Percentiles rank a stretch among this genome's conserved stretches.
Evolutionary conservation across 2,329 filamentous ascomycete species (phyloP).

Genomic region (Beauveria bassiana): DNA sequence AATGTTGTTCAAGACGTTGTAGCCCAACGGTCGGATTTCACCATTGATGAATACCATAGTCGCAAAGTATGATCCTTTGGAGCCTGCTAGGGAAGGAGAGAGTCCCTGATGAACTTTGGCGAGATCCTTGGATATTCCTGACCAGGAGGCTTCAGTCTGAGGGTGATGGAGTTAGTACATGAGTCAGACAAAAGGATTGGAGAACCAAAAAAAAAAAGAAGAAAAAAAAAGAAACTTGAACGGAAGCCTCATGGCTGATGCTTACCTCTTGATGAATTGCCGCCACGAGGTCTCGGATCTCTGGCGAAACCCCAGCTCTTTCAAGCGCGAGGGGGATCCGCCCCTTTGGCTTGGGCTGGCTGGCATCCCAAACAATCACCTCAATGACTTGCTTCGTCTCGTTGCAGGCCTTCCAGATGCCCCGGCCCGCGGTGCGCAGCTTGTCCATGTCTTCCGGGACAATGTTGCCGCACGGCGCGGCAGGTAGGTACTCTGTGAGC

Average conservation of each 20-base stretch:
- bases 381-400: background rate
- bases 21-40: background rate
- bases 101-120: background rate
- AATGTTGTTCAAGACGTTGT: background rate
- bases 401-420: background rate
- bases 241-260: background rate
- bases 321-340: background rate
- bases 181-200: background rate
- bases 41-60: background rate
- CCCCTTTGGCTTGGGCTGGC: background rate
- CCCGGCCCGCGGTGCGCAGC: background rate
- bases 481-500: background rate
- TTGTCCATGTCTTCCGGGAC: background rate
- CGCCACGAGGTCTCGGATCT: background rate
- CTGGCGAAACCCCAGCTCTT: background rate
- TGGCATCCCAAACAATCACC: background rate
- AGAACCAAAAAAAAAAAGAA: background rate
- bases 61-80: background rate
- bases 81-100: background rate
- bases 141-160: background rate
- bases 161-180: background rate
- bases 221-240: background rate
- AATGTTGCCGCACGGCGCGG: background rate
- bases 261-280: background rate
- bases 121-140: background rate